A percentile compares a stretch with the other conserved stretches of the same genome.
phyloP scores from a whole-genome alignment of 306 rosid species.

The Calophaca sinica region DNA sequence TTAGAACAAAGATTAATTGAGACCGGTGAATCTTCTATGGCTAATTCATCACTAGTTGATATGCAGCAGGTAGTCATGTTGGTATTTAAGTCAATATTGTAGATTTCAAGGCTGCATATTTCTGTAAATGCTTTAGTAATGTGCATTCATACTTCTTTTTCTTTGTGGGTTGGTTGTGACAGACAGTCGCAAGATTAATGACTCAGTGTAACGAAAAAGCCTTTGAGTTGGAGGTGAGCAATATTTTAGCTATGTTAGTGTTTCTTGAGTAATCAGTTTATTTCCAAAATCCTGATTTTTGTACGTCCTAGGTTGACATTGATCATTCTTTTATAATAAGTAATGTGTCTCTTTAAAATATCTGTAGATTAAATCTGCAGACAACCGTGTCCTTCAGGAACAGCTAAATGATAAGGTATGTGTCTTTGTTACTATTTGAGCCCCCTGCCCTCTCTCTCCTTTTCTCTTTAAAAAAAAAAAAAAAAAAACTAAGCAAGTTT shows the following conservation, averaged over 20 bases:
- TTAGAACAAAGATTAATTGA: conserved; percentile 86
- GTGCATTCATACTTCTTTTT: conserved; percentile 32
- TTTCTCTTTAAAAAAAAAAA: neutral
- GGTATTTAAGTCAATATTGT: conserved; percentile 16
- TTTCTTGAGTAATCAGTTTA: conserved; percentile 39
- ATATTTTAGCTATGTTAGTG: conserved; percentile 32
- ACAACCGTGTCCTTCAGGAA: conserved; percentile 95
- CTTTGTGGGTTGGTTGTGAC: conserved; percentile 53
- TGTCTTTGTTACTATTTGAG: neutral
- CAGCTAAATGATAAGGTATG: conserved; percentile 88
- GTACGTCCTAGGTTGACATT: neutral
- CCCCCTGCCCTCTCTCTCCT: neutral
- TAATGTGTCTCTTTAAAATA: conserved; percentile 30
- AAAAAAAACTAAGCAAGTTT: conserved; percentile 1
- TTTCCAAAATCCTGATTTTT: conserved; percentile 28
- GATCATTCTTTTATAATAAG: conserved; percentile 8
- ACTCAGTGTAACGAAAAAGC: conserved; percentile 91
- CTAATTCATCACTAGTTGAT: conserved; percentile 85
- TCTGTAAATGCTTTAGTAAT: conserved; percentile 30
- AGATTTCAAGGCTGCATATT: conserved; percentile 35
- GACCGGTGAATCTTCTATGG: conserved; percentile 78
- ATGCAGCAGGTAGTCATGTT: conserved; percentile 88
- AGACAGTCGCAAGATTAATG: conserved; percentile 87
- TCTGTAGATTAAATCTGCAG: conserved; percentile 90
- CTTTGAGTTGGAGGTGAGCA: conserved; percentile 94